Conservation (phyloP, 192 early-diverging fungal species). For the Podila clonocystis region DNA sequence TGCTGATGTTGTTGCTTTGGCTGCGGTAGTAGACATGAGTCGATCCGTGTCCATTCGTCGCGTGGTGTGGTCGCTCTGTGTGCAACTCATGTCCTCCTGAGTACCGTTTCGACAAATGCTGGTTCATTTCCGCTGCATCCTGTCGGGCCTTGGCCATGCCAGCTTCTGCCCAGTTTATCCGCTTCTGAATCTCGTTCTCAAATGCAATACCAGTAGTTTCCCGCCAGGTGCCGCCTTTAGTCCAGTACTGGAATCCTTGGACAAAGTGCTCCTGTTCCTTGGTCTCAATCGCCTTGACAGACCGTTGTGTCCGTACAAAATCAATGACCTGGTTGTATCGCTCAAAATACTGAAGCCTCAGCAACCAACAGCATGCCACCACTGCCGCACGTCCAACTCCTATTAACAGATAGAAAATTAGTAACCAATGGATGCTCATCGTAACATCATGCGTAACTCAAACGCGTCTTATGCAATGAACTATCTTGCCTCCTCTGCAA, state of each 20-base stretch:
- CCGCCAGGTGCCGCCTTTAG: constrained; percentile 7
- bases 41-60: background rate
- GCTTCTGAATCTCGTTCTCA: constrained; percentile 26
- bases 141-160: constrained; percentile 25
- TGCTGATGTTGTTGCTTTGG: background rate
- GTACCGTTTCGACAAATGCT: background rate
- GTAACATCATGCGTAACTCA: background rate
- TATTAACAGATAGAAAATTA: constrained; percentile 1
- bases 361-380: constrained; percentile 80
- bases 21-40: background rate
- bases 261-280: constrained; percentile 62
- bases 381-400: constrained; percentile 81
- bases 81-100: constrained; percentile 14
- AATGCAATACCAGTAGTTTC: constrained; percentile 3
- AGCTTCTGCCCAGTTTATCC: constrained; percentile 35
- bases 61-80: background rate
- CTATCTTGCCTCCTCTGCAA: constrained; percentile 69
- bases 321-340: constrained; percentile 64
- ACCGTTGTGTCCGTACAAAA: constrained; percentile 65
- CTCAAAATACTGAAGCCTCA: constrained; percentile 62
- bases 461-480: background rate
- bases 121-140: constrained; percentile 19
- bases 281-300: constrained; percentile 79
- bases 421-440: too few species aligned
- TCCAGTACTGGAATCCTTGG: constrained; percentile 34